Conservation (phyloP, 2,329 filamentous ascomycete species). For the Pseudonectria buxi region DNA sequence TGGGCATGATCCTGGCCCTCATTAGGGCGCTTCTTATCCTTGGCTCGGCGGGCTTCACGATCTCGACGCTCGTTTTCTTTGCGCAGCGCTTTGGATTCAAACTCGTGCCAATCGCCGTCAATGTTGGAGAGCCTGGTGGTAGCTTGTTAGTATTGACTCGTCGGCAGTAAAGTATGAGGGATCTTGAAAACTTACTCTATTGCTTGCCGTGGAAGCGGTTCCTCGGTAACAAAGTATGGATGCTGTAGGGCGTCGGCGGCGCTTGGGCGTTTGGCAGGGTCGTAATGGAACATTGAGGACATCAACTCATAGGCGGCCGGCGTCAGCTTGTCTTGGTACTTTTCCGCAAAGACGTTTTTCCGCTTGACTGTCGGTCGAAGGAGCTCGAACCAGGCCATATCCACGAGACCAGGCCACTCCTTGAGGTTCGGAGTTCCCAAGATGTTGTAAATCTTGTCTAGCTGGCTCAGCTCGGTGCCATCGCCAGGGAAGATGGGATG, state of each 20-base stretch:
- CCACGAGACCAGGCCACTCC: slow-evolving; percentile 84
- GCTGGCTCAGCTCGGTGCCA: slow-evolving; percentile 88
- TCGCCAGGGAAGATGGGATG: slow-evolving; percentile 94
- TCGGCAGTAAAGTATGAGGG: slow-evolving; percentile 2
- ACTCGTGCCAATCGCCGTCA: slow-evolving; percentile 96
- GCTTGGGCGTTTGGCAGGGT: slow-evolving; percentile 75
- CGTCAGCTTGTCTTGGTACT: slow-evolving; percentile 71
- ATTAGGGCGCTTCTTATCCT: slow-evolving; percentile 35
- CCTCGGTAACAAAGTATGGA: slow-evolving; percentile 79
- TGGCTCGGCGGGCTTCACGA: slow-evolving; percentile 42
- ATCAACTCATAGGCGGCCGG: slow-evolving; percentile 79
- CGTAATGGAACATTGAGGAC: slow-evolving; percentile 78
- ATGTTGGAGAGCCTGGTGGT: slow-evolving; percentile 61
- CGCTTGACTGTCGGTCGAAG: slow-evolving; percentile 70
- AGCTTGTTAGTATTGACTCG: slow-evolving; percentile 24
- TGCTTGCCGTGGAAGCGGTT: slow-evolving; percentile 69
- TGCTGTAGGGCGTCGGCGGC: slow-evolving; percentile 81
- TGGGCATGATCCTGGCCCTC: slow-evolving; percentile 23
- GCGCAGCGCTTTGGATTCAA: slow-evolving; percentile 89
- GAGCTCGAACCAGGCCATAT: slow-evolving; percentile 96
- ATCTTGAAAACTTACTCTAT: slow-evolving; percentile 59
- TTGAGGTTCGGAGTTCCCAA: slow-evolving; percentile 78
- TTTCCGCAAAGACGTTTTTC: slow-evolving; percentile 71
- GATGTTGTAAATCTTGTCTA: slow-evolving; percentile 93
- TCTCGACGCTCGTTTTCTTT: slow-evolving; percentile 75